Percentiles rank a stretch among this genome's conserved stretches.
These are phyloP conservation scores for Ganoderma meredithae DNA, from an alignment of 1,284 basidiomycete species.

Conservation along the genomic window DNA sequence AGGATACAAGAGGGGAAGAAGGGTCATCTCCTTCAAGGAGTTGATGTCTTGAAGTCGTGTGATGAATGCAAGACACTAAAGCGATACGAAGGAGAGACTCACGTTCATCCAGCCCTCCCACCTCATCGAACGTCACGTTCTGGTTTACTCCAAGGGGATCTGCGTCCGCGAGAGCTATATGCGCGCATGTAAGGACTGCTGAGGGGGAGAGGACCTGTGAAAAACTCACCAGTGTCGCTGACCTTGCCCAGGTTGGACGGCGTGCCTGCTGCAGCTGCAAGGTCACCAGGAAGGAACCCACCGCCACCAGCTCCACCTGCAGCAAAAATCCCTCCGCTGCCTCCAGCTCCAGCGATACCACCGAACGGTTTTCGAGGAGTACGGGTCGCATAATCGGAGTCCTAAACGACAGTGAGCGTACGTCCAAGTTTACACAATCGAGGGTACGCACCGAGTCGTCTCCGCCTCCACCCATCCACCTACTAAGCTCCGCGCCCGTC, in stretches of 20 bases:
- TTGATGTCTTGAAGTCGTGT: constrained; percentile 79
- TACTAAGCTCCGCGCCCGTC: constrained; percentile 73
- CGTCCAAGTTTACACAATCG: not conserved
- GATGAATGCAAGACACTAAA: constrained; percentile 40
- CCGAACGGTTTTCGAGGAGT: constrained; percentile 73
- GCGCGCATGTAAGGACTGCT: constrained; percentile 29
- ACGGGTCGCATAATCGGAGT: constrained; percentile 72
- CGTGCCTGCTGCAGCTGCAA: constrained; percentile 70
- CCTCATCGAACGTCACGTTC: constrained; percentile 95
- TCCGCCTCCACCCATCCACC: constrained; percentile 74
- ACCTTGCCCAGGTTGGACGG: constrained; percentile 87
- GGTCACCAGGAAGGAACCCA: constrained; percentile 64
- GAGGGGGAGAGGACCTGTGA: constrained; percentile 4
- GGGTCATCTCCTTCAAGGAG: constrained; percentile 98
- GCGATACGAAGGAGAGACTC: constrained; percentile 41
- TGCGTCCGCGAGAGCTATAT: constrained; percentile 87
- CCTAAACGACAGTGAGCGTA: constrained; percentile 46
- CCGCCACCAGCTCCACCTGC: constrained; percentile 55
- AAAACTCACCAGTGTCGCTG: constrained; percentile 66
- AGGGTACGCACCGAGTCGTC: constrained; percentile 69
- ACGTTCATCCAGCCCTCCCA: constrained; percentile 97
- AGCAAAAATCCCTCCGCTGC: constrained; percentile 58
- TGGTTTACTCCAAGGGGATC: constrained; percentile 96
- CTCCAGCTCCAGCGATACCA: constrained; percentile 38
- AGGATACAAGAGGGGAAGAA: constrained; percentile 94